Conservation (phyloP, 2,329 filamentous ascomycete genomes). For the Bipolaris cookei region DNA sequence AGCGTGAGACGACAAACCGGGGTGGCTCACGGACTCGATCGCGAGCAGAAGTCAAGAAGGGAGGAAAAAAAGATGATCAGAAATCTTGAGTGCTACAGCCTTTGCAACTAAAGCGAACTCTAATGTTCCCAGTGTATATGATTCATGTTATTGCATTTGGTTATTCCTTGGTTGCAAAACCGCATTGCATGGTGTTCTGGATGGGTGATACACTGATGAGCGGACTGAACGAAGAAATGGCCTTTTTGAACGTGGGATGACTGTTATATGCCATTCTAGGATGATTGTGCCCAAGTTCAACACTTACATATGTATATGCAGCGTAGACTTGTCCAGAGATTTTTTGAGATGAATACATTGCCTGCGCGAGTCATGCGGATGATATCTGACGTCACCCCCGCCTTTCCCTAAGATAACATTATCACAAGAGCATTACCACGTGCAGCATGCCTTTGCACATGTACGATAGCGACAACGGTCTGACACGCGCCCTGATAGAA, state of each 20-base stretch:
- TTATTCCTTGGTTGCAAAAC: neutral
- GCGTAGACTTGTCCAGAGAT: neutral
- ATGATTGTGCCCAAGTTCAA: neutral
- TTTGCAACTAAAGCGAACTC: neutral
- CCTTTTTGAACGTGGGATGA: neutral
- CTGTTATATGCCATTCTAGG: neutral
- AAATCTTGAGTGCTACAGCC: neutral
- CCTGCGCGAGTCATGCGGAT: conserved; percentile 33
- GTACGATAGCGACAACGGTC: neutral
- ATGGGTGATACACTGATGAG: neutral
- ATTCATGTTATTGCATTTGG: neutral
- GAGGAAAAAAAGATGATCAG: neutral
- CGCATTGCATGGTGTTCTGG: conserved; percentile 14
- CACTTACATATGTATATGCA: neutral
- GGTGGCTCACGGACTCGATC: conserved; percentile 18
- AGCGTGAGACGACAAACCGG: conserved; percentile 9
- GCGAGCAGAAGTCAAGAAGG: neutral
- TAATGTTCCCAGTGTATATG: neutral
- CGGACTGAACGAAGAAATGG: neutral
- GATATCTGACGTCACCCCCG: conserved; percentile 47
- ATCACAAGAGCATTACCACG: conserved; percentile 21
- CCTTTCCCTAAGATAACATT: conserved; percentile 34
- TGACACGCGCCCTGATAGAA: neutral
- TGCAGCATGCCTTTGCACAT: neutral
- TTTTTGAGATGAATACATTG: neutral